phyloP scores from a whole-genome alignment of 768 basidiomycete genomes.

The Gloeopeniophorella convolvens region DNA sequence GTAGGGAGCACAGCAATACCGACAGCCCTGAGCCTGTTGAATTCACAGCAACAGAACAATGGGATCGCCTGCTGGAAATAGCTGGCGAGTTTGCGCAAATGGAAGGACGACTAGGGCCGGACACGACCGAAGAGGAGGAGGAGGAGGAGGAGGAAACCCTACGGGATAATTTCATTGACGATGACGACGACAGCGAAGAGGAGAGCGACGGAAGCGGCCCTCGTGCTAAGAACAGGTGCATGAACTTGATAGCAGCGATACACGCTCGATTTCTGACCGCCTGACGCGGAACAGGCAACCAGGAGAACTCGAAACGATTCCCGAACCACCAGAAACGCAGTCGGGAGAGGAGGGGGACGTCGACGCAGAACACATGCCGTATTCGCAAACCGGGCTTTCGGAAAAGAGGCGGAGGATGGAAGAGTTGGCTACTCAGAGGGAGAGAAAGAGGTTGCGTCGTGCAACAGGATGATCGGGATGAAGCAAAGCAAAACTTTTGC shows the following conservation, averaged over 20 bases:
- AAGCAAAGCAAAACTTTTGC: too few relatives aligned
- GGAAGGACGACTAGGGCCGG: constrained; percentile 32
- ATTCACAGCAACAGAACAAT: constrained; percentile 36
- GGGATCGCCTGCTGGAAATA: constrained; percentile 37
- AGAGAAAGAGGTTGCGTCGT: constrained; percentile 1
- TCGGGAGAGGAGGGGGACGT: not conserved
- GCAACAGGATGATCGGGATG: too few relatives aligned
- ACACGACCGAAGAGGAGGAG: constrained; percentile 39
- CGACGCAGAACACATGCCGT: not conserved
- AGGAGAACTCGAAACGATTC: too few relatives aligned
- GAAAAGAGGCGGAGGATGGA: constrained; percentile 13
- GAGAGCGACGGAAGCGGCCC: too few relatives aligned
- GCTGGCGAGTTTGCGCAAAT: constrained; percentile 34
- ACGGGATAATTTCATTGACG: constrained; percentile 28
- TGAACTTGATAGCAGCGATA: too few relatives aligned
- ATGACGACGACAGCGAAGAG: constrained; percentile 20
- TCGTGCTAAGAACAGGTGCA: too few relatives aligned
- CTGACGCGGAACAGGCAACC: not conserved
- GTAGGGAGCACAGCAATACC: constrained; percentile 26
- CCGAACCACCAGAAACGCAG: too few relatives aligned
- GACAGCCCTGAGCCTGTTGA: constrained; percentile 33
- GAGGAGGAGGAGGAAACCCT: constrained; percentile 33
- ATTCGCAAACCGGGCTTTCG: not conserved
- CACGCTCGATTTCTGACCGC: not conserved
- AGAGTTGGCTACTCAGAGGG: not conserved